phyloP scores from a whole-genome alignment of 257 asterid genomes.

The Henckelia pumila region DNA sequence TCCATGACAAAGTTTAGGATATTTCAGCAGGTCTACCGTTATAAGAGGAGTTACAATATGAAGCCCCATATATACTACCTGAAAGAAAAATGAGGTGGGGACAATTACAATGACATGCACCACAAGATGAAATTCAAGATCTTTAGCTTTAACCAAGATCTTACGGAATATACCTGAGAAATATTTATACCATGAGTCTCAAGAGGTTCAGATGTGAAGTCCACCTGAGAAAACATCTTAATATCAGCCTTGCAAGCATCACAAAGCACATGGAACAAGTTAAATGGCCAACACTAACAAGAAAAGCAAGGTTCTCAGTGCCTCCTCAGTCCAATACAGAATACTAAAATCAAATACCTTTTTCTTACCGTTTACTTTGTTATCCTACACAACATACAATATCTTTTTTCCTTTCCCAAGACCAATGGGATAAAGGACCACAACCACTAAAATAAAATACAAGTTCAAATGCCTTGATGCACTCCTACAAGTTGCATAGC shows the following conservation, averaged over 20 bases:
- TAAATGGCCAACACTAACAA: background rate
- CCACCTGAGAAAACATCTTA: slow-evolving; percentile 55
- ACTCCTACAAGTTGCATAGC: too few species aligned
- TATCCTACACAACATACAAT: too few species aligned
- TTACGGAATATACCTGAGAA: slow-evolving; percentile 58
- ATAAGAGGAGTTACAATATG: slow-evolving; percentile 85
- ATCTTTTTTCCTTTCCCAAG: too few species aligned
- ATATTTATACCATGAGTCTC: slow-evolving; percentile 77
- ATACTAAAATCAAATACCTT: too few species aligned
- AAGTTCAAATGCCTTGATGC: too few species aligned
- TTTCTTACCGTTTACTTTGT: too few species aligned
- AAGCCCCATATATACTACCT: slow-evolving; percentile 90
- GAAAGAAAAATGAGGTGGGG: slow-evolving; percentile 30
- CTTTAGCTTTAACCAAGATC: slow-evolving; percentile 5
- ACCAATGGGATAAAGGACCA: too few species aligned
- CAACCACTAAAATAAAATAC: too few species aligned
- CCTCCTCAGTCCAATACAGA: too few species aligned
- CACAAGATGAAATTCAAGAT: background rate
- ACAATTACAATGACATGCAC: slow-evolving; percentile 1
- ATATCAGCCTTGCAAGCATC: slow-evolving; percentile 25
- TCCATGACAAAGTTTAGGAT: slow-evolving; percentile 83
- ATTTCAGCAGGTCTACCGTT: slow-evolving; percentile 78
- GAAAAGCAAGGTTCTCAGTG: too few species aligned
- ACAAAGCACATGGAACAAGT: too few species aligned
- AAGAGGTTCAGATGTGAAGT: slow-evolving; percentile 78